A percentile compares a stretch with the other conserved stretches of the same genome.
phyloP scores from a whole-genome alignment of 805 yeast species.

The Pichia californica region DNA sequence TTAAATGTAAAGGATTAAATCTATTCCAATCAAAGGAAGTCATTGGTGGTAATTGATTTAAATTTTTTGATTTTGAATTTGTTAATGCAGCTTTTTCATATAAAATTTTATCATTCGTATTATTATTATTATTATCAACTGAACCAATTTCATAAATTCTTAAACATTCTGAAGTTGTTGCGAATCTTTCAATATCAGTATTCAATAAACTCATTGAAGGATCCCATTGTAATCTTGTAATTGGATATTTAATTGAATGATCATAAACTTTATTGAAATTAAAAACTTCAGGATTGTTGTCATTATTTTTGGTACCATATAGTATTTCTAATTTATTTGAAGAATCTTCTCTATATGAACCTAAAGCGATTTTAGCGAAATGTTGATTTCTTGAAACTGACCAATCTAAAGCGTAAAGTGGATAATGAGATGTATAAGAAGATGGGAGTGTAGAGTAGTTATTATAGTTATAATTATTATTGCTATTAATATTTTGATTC shows the following conservation, averaged over 20 bases:
- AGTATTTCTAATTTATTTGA: slow-evolving; percentile 57
- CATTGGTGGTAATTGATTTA: slow-evolving; percentile 70
- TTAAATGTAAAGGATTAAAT: slow-evolving; percentile 58
- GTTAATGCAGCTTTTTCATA: slow-evolving; percentile 37
- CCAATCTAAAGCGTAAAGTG: slow-evolving; percentile 52
- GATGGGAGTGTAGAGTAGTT: no score
- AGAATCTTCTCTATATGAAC: slow-evolving; percentile 76
- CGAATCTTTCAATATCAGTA: slow-evolving; percentile 38
- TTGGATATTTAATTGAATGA: slow-evolving; percentile 51
- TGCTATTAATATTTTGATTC: no score
- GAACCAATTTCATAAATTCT: slow-evolving; percentile 36
- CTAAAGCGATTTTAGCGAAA: slow-evolving; percentile 51
- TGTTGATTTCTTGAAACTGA: slow-evolving; percentile 28
- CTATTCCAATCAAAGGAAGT: slow-evolving; percentile 93
- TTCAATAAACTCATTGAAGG: slow-evolving; percentile 33
- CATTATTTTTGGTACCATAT: slow-evolving; percentile 27
- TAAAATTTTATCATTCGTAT: slow-evolving; percentile 13
- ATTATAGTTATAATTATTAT: no score
- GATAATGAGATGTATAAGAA: slow-evolving; percentile 41
- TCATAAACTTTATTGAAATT: slow-evolving; percentile 12
- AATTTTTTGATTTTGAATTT: slow-evolving; percentile 35
- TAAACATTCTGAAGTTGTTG: slow-evolving; percentile 67
- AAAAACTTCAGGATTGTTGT: slow-evolving; percentile 13
- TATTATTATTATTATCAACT: not conserved
- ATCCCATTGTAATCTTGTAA: slow-evolving; percentile 72